Evolutionary conservation across 2,329 filamentous ascomycete species (phyloP).

Genomic region (Botryosphaeria agaves): DNA sequence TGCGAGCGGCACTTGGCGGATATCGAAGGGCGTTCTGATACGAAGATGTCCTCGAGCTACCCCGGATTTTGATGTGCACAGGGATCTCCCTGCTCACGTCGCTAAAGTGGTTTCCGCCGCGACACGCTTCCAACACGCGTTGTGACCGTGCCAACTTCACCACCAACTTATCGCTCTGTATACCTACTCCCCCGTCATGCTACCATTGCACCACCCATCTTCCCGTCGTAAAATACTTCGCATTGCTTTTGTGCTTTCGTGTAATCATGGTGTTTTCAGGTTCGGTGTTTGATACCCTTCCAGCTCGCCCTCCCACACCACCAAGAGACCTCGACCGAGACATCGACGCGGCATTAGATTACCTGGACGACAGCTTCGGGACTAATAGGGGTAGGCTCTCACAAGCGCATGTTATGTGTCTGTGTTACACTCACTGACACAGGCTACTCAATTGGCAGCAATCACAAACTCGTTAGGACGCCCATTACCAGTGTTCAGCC

Average conservation of each 20-base stretch:
- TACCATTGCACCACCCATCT: neutral
- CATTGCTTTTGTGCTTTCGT: no score
- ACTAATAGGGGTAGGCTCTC: no score
- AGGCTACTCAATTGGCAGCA: no score
- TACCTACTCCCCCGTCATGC: neutral
- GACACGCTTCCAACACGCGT: no score
- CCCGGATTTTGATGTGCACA: neutral
- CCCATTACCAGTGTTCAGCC: conserved; percentile 3
- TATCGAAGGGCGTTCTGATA: no score
- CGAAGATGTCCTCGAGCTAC: neutral
- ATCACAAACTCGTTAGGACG: no score
- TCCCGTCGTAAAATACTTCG: neutral
- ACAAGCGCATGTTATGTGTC: no score
- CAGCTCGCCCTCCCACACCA: conserved; percentile 37
- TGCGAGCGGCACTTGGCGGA: no score
- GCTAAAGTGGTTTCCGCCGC: no score
- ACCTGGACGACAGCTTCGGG: conserved; percentile 23
- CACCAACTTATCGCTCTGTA: neutral
- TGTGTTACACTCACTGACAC: no score
- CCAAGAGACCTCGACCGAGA: conserved; percentile 26
- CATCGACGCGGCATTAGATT: conserved; percentile 22
- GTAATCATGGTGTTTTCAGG: conserved; percentile 3
- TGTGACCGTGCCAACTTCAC: neutral
- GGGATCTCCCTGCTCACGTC: neutral
- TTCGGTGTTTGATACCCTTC: conserved; percentile 26